Evolutionary conservation across 257 asterid species (phyloP), one percentile per base, ranked within the genome.

Genomic region (Rehmannia glutinosa): DNA sequence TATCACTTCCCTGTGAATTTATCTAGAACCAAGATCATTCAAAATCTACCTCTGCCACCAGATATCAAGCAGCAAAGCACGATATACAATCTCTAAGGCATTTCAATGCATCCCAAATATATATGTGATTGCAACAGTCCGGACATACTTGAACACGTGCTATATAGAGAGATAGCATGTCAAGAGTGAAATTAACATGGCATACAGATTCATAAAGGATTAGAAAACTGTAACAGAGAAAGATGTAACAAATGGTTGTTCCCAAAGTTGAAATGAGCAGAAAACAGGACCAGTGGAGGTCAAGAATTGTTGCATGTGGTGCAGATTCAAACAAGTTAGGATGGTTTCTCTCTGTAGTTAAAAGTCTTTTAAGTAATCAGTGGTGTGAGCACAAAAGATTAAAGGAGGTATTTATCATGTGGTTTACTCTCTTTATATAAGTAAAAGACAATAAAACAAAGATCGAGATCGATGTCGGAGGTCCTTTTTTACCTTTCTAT

Each of bases 1-100:
- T 58, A 69, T 59, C 71, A 73, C 16, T 51, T 33, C 56, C 45
- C 62, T 57, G n/a, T n/a, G 63, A 64, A 36, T 61, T 58, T 61
- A 43, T n/a, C 36, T 62, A 47, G 39, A 61, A 43, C 23, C 66
- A 53, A 27, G 25, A 35, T 41, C n/a, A 52, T 25, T 64, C 12
- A 42, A 61, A 16, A 50, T 39, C 62, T 53, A 43, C 47, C 42
- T 13, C 30, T 15, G 10, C 13, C 12, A 10, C 41, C 1, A 19
- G 53, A 63, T 41, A 52, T 24, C 57, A 43, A 54, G 19, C 52
- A 51, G 32, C 49, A 12, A 57, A 42, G 16, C 17, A n/a, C 27
- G 24, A 8, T 30, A 39, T 11, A 33, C 46, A 42, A 35, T 42
- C 43, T 15, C 27, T 42, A 10, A 25, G 23, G 35, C 24, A 45